A percentile compares a stretch with the other conserved stretches of the same genome.
These are phyloP conservation scores for Nannochloropsis oceanica DNA, from an alignment of 108 stramenopile species.

Conservation along the genomic window DNA sequence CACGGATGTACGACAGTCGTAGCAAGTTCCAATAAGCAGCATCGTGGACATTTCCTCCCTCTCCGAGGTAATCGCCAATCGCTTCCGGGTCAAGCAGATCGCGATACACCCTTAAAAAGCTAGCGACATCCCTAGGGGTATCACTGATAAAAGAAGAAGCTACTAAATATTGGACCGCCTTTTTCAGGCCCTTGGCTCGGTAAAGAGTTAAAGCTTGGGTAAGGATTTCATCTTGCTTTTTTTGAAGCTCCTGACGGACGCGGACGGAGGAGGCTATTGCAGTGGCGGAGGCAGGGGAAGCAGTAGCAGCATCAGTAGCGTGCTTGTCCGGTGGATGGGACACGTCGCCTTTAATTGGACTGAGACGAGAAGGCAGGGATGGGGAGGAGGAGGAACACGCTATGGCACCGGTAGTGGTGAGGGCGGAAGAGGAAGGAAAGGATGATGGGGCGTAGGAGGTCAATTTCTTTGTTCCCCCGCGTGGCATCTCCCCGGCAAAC, in stretches of 20 bases:
- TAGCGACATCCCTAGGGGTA: constrained; percentile 68
- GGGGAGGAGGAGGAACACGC: not conserved
- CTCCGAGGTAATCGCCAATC: constrained; percentile 80
- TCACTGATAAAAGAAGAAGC: constrained; percentile 67
- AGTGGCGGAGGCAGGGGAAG: not conserved
- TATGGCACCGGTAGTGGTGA: not conserved
- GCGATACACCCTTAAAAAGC: constrained; percentile 69
- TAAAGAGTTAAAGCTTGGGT: constrained; percentile 59
- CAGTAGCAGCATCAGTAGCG: not conserved
- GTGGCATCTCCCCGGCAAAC: not conserved
- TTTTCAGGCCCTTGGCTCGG: constrained; percentile 61
- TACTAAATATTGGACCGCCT: constrained; percentile 78
- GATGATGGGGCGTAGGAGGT: not conserved
- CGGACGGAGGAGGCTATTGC: not conserved
- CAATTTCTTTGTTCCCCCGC: not conserved
- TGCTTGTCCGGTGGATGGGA: not conserved
- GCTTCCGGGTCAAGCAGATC: constrained; percentile 50
- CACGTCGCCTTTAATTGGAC: not conserved
- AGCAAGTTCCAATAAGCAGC: not conserved
- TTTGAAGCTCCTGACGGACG: constrained; percentile 2
- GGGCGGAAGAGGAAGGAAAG: no score
- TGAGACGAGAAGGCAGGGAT: not conserved
- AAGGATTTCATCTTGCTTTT: constrained; percentile 8
- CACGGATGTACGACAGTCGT: constrained; percentile 47
- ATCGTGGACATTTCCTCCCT: constrained; percentile 31